Evolutionary conservation across 805 yeast genomes (phyloP), one percentile per base, ranked within the genome.

Genomic region (Starmerella sirachaensis): DNA sequence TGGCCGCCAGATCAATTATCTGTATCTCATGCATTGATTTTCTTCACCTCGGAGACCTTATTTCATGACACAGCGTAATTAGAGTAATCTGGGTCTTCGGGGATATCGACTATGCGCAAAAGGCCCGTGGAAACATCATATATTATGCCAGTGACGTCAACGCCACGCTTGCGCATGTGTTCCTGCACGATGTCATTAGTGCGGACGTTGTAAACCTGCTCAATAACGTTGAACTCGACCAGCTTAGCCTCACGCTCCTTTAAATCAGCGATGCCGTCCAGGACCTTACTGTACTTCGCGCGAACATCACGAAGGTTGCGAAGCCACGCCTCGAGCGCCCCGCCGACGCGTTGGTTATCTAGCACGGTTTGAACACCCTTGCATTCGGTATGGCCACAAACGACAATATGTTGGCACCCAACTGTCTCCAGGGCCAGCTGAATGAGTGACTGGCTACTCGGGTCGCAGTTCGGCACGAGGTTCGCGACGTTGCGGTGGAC

Each of bases 341-440:
- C 76, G 23, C 85, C 85, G 23, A 76, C 64, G 48, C 69, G 69
- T 50, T 74, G 71, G 41, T 72, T 65, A 2, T 76, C 67, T 33
- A 86, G 61, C 7, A 85, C 74, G 17, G 93, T 84, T 74, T 81
- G 74, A 35, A 83, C 74, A 21, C 95, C 96, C 34, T 94, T 95
- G 66, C 97, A 86, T 58, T 83, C 93, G 22, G 91, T 79, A 61
- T 86, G 97, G 3, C 96, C 97, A 60, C 94, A 82, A 5, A 86
- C 79, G 38, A 86, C 69, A 36, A 86, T 74, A 54, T 81, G 83
- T 47, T 68, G 69, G 27, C 88, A 93, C 53, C 80, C 78, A 43
- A 86, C 66, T 11, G 78, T 83, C 48, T 82, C 85, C 48, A 88
- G 73, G 5, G 94, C 93, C 53, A 82, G 83, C 58, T 86, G 94